These are phyloP conservation scores for Pestalotiopsis sp. DNA, from an alignment of 2,329 filamentous ascomycete species.

Conservation along the genomic window DNA sequence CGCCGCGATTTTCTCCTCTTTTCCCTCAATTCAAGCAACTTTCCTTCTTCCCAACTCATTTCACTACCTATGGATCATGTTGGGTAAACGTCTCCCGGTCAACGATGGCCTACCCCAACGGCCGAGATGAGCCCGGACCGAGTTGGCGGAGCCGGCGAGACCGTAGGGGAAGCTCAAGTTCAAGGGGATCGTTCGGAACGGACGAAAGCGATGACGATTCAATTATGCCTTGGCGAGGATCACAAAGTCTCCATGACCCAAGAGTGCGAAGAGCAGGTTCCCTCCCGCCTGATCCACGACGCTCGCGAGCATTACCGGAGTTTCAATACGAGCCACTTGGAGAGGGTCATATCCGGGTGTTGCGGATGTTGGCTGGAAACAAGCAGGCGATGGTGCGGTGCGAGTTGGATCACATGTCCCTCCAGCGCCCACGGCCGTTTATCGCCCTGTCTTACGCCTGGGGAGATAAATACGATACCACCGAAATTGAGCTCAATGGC, in stretches of 20 bases:
- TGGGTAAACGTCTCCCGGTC: too few species aligned
- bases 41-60: too few species aligned
- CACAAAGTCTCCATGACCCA: too few species aligned
- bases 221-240: too few species aligned
- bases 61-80: too few species aligned
- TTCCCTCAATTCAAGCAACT: not conserved
- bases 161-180: too few species aligned
- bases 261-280: too few species aligned
- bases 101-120: too few species aligned
- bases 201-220: too few species aligned
- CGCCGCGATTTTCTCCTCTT: not conserved
- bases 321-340: not conserved
- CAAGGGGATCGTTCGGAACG: too few species aligned
- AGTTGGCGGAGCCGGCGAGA: too few species aligned
- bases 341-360: rapidly evolving
- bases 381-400: not conserved
- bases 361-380: not conserved
- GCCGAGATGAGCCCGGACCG: too few species aligned
- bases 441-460: not conserved
- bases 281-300: not conserved
- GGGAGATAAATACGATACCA: not conserved
- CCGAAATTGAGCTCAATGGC: not conserved
- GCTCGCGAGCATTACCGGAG: not conserved
- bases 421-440: not conserved
- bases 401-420: not conserved